Conservation (phyloP, 805 yeast species). For the Yamadazyma sp. region DNA sequence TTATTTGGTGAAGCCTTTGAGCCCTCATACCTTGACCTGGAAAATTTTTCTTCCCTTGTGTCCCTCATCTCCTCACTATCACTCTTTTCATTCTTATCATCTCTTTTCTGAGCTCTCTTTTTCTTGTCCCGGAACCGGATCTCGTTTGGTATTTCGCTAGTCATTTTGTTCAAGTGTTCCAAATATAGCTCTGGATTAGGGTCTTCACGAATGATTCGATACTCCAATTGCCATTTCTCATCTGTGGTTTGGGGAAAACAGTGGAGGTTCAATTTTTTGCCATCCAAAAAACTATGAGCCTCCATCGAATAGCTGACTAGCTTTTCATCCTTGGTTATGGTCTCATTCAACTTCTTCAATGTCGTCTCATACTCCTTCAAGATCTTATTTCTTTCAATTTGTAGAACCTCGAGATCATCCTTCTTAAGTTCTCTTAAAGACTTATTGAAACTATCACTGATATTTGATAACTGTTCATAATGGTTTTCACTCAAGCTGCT, state of each 20-base stretch:
- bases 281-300: conserved; percentile 5
- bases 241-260: conserved; percentile 20
- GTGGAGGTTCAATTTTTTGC: conserved; percentile 1
- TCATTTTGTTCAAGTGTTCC: background rate
- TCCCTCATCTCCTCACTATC: background rate
- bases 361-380: conserved; percentile 1
- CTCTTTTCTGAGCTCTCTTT: too few species aligned
- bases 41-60: background rate
- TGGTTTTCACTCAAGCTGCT: conserved; percentile 27
- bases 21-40: too few species aligned
- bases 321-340: background rate
- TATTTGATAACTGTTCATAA: conserved; percentile 23
- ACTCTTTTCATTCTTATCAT: too few species aligned
- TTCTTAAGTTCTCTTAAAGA: background rate
- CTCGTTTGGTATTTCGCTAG: background rate
- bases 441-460: conserved; percentile 16
- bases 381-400: background rate
- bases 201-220: conserved; percentile 18
- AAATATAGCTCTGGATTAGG: conserved; percentile 15
- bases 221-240: conserved; percentile 24
- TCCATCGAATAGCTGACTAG: conserved; percentile 9
- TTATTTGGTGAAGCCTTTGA: too few species aligned
- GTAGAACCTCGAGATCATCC: background rate
- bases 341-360: conserved; percentile 8
- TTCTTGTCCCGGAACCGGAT: too few species aligned